phyloP scores from a whole-genome alignment of 1,284 basidiomycete genomes.

The Vanrija pseudolonga region DNA sequence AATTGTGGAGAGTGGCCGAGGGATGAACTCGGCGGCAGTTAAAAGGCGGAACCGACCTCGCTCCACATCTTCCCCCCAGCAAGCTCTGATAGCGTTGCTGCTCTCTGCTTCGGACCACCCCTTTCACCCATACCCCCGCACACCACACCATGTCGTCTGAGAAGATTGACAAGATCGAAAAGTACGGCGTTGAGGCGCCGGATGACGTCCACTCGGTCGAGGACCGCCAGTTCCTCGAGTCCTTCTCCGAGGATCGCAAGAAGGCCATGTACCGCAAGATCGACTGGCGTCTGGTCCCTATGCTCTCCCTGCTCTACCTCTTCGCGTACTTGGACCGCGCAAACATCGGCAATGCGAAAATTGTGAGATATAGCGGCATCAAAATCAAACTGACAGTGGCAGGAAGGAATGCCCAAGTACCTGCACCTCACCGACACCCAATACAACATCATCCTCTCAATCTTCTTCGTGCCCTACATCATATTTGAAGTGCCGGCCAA shows the following conservation, averaged over 20 bases:
- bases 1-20: too few species aligned
- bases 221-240: conserved; percentile 4
- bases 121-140: too few species aligned
- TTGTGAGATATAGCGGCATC: conserved; percentile 12
- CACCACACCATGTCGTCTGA: too few species aligned
- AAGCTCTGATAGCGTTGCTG: too few species aligned
- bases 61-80: too few species aligned
- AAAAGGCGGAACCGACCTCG: too few species aligned
- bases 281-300: conserved; percentile 25
- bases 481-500: conserved; percentile 36
- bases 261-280: conserved; percentile 9
- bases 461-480: conserved; percentile 42
- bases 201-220: not conserved
- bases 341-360: conserved; percentile 27
- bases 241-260: not conserved
- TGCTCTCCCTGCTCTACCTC: conserved; percentile 60
- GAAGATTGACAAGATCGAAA: too few species aligned
- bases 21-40: too few species aligned
- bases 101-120: too few species aligned
- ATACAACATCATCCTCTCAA: conserved; percentile 27
- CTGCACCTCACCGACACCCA: conserved; percentile 16
- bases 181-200: too few species aligned
- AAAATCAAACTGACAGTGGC: too few species aligned
- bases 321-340: conserved; percentile 63
- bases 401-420: conserved; percentile 5